Base-by-base conservation (phyloP, 306 rosid genomes). In the Elaeagnus macrophylla region DNA sequence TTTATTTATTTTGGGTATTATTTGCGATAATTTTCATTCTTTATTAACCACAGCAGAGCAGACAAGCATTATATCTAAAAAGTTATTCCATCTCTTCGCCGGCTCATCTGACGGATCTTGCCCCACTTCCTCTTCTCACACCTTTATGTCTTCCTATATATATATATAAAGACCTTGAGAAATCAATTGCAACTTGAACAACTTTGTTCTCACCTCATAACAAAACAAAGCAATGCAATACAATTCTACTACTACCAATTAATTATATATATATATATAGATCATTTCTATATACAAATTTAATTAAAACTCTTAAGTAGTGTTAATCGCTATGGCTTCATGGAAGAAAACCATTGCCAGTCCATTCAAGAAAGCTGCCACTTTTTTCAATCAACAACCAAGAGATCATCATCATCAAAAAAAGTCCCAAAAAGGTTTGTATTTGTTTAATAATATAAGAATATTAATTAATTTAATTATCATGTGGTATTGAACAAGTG, bases 331-430 rank as follows among this genome's bases (percentile, higher is more conserved):
- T 8, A 77, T 90, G 97, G 67, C 91, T 10, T 86, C 97, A 9
- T 90, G 97, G 97, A 90, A 90, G 80, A 90, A 90, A 55, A 90
- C 95, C 62, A 90, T 90, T 69, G 61, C 87, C 20, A 44, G 95
- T 8, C 97, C 97, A 1, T 86, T 90, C 82, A 81, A 63, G 62
- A 90, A 90, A 57, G 97, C 95, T 37, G 67, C 83, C 68, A 90
- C 94, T 61, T 72, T 83, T 81, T 83, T 86, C 59, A 81, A 90
- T 62, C 75, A 83, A 16, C 84, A 77, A 44, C 77, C 88, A 36
- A 72, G 77, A 62, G 85, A 81, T 51, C 81, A 45, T 9, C 81
- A 45, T 9, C 53, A 61, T 17, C 53, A 68, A 17, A 81, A 84
- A 63, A 83, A 81, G 63, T 44, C 89, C 46, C 86, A 83, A 50